These are phyloP conservation scores for Hanseniaspora gamundiae DNA, from an alignment of 1,139 yeast genomes.

Conservation along the genomic window DNA sequence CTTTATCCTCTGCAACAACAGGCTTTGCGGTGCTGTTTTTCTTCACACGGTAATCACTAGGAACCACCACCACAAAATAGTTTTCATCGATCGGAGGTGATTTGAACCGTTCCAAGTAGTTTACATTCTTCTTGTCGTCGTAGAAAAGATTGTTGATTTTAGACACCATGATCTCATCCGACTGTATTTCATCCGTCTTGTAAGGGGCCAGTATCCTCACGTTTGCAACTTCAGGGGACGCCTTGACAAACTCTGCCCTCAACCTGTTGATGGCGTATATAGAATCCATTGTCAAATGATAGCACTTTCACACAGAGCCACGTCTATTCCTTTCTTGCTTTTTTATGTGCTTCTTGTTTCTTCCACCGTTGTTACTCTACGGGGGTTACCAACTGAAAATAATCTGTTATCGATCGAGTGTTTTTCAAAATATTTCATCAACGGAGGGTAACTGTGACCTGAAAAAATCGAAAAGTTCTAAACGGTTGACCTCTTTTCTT, in stretches of 20 bases:
- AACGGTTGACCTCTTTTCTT: too few relatives aligned
- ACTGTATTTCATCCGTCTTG: constrained; percentile 7
- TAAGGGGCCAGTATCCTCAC: constrained; percentile 22
- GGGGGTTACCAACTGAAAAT: too few relatives aligned
- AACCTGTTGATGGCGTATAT: constrained; percentile 19
- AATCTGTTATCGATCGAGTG: too few relatives aligned
- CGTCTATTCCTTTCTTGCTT: not conserved
- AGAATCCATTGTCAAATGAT: constrained; percentile 24
- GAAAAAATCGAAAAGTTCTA: too few relatives aligned
- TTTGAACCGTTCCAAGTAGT: constrained; percentile 16
- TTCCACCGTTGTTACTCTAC: too few relatives aligned
- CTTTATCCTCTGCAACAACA: not conserved
- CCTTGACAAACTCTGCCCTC: constrained; percentile 21
- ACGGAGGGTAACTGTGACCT: too few relatives aligned
- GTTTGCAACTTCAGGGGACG: constrained; percentile 21
- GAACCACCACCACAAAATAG: constrained; percentile 4
- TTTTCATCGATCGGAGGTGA: constrained; percentile 24
- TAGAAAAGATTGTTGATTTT: constrained; percentile 13
- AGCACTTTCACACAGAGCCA: not conserved
- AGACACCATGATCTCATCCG: constrained; percentile 7
- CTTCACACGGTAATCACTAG: not conserved
- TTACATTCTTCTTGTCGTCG: constrained; percentile 14
- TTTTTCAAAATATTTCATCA: too few relatives aligned
- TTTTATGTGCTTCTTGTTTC: not conserved
- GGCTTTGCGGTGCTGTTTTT: not conserved